Evolutionary conservation across 345 rosid genomes (phyloP), one percentile per base, ranked within the genome.

Genomic region (Eucalyptus tenuipes): DNA sequence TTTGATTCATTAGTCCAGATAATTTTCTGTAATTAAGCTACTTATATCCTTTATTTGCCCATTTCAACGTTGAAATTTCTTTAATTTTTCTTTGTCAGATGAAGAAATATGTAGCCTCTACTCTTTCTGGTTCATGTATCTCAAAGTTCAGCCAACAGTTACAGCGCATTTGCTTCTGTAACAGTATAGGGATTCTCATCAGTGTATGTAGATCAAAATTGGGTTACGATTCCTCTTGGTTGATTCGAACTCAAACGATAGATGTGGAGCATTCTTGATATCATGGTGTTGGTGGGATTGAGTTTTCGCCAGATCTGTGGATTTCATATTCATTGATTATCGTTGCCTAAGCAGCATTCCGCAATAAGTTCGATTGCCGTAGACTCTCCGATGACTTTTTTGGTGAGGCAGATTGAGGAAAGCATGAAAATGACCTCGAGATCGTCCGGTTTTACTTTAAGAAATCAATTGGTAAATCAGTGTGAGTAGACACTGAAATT

Each of bases 1-100:
- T 93, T 94, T 96, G 95, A 94, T 89, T 88, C 59, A 22, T 66
- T 37, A 49, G 57, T 53, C 37, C 14, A 49, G 42, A 29, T 49
- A 85, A 29, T 31, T 50, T 75, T 75, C 47, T 24, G 84, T 75
- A 40, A 20, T 20, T 37, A 40, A 20, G 84, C 47, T 37, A 49
- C 53, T 12, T 29, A 86, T 18, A 50, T 18, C 55, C 40, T n/a
- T 17, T n/a, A 31, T 22, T n/a, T 85, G 15, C 53, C 53, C 40
- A 85, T 49, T 50, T 85, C 53, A 48, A 85, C 20, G 40, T 50
- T 47, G n/a, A 14, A 13, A 25, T 9, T 50, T 86, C 14, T 55
- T 50, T 31, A 10, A 33, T 47, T 85, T 75, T 71, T 71, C 45
- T 40, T 75, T 75, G 84, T 75, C 84, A 40, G 84, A 40, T 75